Percentiles rank a stretch among this genome's conserved stretches.
phyloP scores from a whole-genome alignment of 441 rosid species.

The Populus hybrid region DNA sequence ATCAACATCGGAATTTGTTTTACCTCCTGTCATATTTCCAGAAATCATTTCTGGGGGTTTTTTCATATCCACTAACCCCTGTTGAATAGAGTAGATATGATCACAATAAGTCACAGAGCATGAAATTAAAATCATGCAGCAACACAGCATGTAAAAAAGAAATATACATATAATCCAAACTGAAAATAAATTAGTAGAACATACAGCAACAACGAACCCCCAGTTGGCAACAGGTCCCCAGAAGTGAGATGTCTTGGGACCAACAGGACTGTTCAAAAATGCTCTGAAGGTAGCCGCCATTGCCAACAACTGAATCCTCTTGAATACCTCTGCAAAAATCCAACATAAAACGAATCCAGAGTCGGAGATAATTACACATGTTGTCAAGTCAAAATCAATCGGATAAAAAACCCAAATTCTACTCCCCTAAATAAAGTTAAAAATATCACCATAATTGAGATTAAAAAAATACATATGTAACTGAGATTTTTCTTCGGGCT shows the following conservation, averaged over 20 bases:
- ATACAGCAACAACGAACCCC: constrained; percentile 92
- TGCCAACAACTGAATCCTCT: neutral
- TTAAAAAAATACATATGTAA: too few species aligned
- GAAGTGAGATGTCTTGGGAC: constrained; percentile 93
- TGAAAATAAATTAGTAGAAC: constrained; percentile 13
- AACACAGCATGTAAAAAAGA: constrained; percentile 1
- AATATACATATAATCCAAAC: neutral
- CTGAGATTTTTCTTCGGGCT: too few species aligned
- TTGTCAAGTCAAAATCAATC: neutral
- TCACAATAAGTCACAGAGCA: constrained; percentile 3
- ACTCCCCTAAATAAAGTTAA: neutral
- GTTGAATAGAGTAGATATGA: constrained; percentile 18
- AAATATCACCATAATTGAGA: too few species aligned
- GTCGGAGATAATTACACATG: neutral
- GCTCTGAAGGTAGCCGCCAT: constrained; percentile 70
- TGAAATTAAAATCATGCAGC: neutral
- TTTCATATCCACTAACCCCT: constrained; percentile 91
- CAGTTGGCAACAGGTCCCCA: constrained; percentile 99
- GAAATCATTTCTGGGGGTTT: constrained; percentile 83
- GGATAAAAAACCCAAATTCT: neutral
- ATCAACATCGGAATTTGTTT: neutral
- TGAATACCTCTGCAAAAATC: constrained; percentile 11
- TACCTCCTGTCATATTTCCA: constrained; percentile 37
- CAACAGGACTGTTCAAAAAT: constrained; percentile 90
- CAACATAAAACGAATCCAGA: neutral